Evolutionary conservation across 805 yeast genomes (phyloP).

Genomic region (Martiniozyma abietophila): DNA sequence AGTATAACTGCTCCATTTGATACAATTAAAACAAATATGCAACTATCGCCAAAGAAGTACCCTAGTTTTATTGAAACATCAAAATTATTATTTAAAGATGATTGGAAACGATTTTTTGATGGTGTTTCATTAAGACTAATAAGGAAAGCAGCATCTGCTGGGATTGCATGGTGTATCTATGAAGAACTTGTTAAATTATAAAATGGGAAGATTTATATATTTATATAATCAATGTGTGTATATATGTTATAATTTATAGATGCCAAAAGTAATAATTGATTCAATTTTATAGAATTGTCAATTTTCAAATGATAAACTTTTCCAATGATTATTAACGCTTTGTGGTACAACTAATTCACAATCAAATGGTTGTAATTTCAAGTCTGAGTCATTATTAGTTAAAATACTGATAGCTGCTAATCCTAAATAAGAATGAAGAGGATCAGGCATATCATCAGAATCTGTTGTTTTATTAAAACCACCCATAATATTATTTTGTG

Average conservation of each 20-base stretch:
- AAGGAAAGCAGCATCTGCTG: slow-evolving; percentile 85
- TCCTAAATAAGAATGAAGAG: slow-evolving; percentile 58
- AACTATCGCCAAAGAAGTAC: slow-evolving; percentile 48
- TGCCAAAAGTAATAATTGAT: not conserved
- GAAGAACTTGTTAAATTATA: slow-evolving; percentile 64
- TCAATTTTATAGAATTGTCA: not conserved
- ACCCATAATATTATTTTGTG: slow-evolving; percentile 59
- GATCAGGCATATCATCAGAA: slow-evolving; percentile 52
- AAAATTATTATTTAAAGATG: slow-evolving; percentile 35
- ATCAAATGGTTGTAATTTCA: slow-evolving; percentile 14
- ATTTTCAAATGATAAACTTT: slow-evolving; percentile 3
- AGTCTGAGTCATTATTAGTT: slow-evolving; percentile 9
- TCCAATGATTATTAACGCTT: slow-evolving; percentile 15
- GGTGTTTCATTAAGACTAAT: slow-evolving; percentile 75
- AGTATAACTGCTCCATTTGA: slow-evolving; percentile 91
- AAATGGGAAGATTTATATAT: not conserved
- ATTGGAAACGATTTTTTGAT: slow-evolving; percentile 53
- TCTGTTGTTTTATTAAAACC: slow-evolving; percentile 65
- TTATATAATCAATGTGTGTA: not conserved
- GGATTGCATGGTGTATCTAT: slow-evolving; percentile 94
- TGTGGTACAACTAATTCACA: slow-evolving; percentile 19
- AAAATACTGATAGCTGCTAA: slow-evolving; percentile 41
- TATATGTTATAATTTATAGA: no score
- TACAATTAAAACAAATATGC: slow-evolving; percentile 87
- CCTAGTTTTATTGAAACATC: slow-evolving; percentile 34